Evolutionary conservation across 441 rosid species (phyloP).

Genomic region (Adansonia rubrostipa): DNA sequence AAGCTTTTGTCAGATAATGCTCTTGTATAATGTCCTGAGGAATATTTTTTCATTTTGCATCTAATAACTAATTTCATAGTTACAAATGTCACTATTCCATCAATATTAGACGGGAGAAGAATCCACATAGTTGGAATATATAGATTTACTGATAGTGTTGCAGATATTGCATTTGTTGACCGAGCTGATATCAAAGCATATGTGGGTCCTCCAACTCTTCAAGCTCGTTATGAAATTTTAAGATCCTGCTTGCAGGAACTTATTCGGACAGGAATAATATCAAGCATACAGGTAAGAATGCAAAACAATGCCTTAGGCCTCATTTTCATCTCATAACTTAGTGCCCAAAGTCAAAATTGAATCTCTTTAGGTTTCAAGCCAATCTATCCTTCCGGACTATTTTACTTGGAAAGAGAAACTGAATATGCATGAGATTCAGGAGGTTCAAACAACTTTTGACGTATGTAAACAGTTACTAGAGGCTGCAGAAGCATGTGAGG

Average conservation of each 20-base stretch:
- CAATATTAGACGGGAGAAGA: not conserved
- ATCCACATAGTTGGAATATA: not conserved
- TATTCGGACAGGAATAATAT: constrained; percentile 68
- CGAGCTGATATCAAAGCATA: constrained; percentile 98
- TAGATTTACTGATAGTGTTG: constrained; percentile 29
- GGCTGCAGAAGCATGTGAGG: constrained; percentile 91
- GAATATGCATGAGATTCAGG: constrained; percentile 46
- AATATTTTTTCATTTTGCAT: not conserved
- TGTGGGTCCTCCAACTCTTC: constrained; percentile 92
- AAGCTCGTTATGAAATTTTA: constrained; percentile 90
- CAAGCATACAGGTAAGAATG: constrained; percentile 58
- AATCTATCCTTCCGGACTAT: constrained; percentile 59
- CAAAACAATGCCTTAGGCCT: constrained; percentile 12
- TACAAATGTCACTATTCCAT: not conserved
- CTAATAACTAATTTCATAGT: not conserved
- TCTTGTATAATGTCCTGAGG: not conserved
- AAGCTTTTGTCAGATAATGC: not conserved
- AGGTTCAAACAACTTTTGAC: constrained; percentile 39
- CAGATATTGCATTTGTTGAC: constrained; percentile 96
- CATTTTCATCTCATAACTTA: constrained; percentile 13
- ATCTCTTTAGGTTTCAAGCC: constrained; percentile 55
- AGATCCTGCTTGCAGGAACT: constrained; percentile 88
- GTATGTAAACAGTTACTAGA: constrained; percentile 63
- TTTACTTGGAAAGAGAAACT: constrained; percentile 62
- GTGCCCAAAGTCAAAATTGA: constrained; percentile 8